Percentiles rank a stretch among this genome's conserved stretches.
These are phyloP conservation scores for Dictyostelium capitatum DNA, from an alignment of 78 protist species.

Conservation along the genomic window DNA sequence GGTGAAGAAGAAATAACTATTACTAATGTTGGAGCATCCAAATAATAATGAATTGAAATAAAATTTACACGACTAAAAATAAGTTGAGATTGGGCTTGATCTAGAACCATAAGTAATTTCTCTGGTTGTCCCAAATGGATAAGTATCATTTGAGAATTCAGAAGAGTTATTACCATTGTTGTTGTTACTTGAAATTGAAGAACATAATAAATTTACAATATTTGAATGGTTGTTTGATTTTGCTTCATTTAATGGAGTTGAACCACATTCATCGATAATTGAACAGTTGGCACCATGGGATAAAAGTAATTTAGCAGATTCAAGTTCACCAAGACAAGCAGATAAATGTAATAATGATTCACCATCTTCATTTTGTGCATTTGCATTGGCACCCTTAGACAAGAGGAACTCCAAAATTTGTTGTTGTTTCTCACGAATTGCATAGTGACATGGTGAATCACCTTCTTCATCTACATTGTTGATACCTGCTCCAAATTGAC, in stretches of 20 bases:
- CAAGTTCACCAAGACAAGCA: constrained; percentile 24
- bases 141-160: neutral
- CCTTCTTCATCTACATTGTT: constrained; percentile 57
- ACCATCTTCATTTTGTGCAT: constrained; percentile 60
- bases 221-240: constrained; percentile 18
- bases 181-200: constrained; percentile 2
- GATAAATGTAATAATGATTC: constrained; percentile 74
- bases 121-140: neutral
- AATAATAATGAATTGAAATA: too few relatives aligned
- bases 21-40: too few relatives aligned
- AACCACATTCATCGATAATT: constrained; percentile 21
- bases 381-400: constrained; percentile 24
- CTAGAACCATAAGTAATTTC: constrained; percentile 23
- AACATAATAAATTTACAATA: neutral
- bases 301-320: constrained; percentile 14
- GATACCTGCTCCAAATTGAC: constrained; percentile 24
- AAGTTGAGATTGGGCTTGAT: neutral
- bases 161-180: neutral
- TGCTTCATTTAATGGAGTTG: constrained; percentile 60
- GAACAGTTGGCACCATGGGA: constrained; percentile 23
- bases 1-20: too few relatives aligned
- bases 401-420: constrained; percentile 15
- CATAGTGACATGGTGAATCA: constrained; percentile 51
- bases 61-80: constrained; percentile 12
- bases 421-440: constrained; percentile 28